Conservation (phyloP, 768 basidiomycete genomes). For the Tulasnella sp. region DNA sequence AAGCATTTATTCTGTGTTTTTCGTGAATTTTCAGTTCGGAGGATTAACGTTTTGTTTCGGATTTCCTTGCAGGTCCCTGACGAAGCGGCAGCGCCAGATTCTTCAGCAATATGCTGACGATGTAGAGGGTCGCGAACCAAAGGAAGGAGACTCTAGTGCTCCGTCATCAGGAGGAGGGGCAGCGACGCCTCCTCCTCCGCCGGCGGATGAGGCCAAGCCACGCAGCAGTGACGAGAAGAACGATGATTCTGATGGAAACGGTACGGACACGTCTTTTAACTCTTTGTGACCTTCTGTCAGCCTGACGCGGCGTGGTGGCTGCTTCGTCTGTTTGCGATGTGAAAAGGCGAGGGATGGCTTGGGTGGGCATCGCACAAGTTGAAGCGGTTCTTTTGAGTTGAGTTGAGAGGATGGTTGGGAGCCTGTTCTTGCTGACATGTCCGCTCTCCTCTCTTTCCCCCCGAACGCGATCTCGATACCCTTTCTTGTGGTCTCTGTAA, state of each 20-base stretch:
- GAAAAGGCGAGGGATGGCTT: constrained; percentile 23
- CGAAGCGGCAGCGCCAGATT: constrained; percentile 77
- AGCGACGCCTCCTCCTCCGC: constrained; percentile 5
- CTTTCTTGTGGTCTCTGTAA: background rate
- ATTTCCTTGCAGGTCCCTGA: constrained; percentile 62
- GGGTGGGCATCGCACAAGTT: constrained; percentile 18
- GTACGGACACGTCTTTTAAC: background rate
- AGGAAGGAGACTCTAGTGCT: background rate
- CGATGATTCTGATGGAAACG: background rate
- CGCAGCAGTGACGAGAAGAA: background rate
- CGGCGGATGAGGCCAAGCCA: background rate
- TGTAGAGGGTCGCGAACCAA: constrained; percentile 56
- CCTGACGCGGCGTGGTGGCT: constrained; percentile 23
- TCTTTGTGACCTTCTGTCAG: background rate
- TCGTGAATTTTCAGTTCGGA: background rate
- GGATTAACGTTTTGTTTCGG: constrained; percentile 24
- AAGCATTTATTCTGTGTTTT: background rate
- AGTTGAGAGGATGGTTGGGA: background rate
- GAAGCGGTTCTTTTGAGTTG: constrained; percentile 22
- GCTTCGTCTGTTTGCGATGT: constrained; percentile 1
- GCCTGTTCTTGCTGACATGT: background rate
- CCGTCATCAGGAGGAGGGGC: constrained; percentile 30
- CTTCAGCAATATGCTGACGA: constrained; percentile 89
- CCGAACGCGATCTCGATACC: constrained; percentile 2
- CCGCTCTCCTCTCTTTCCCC: background rate